These are phyloP conservation scores for Wickerhamomyces silvicola DNA, from an alignment of 805 yeast species.

Conservation along the genomic window DNA sequence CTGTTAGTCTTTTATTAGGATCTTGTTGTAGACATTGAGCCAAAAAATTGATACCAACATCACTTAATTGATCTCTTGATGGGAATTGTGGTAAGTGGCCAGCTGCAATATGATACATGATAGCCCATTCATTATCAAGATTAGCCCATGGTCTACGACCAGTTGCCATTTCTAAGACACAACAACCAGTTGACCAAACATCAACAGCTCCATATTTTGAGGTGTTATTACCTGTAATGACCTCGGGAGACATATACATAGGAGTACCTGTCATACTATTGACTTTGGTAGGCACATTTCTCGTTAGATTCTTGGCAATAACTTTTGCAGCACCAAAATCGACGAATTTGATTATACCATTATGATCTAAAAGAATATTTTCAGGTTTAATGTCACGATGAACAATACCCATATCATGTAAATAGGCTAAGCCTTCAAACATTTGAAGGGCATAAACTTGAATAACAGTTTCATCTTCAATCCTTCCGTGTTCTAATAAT, in stretches of 20 bases:
- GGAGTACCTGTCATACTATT: conserved; percentile 76
- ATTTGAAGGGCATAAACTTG: conserved; percentile 87
- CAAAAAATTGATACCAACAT: conserved; percentile 65
- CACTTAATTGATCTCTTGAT: conserved; percentile 65
- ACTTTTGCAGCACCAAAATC: conserved; percentile 98
- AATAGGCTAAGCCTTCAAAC: conserved; percentile 91
- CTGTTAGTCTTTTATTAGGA: conserved; percentile 73
- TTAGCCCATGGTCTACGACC: conserved; percentile 97
- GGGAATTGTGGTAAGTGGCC: conserved; percentile 90
- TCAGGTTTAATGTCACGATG: conserved; percentile 97
- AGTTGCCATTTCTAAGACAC: conserved; percentile 92
- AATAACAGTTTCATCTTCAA: conserved; percentile 89
- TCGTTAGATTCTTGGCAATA: conserved; percentile 52
- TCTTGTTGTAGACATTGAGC: conserved; percentile 74
- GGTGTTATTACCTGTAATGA: conserved; percentile 64
- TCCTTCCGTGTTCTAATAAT: conserved; percentile 82
- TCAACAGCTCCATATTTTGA: conserved; percentile 46
- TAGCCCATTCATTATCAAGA: conserved; percentile 95
- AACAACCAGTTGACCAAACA: conserved; percentile 97
- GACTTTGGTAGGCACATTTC: conserved; percentile 28
- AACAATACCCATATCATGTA: conserved; percentile 92
- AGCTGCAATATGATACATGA: conserved; percentile 96
- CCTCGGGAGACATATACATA: conserved; percentile 99
- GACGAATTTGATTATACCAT: conserved; percentile 90
- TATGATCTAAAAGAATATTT: conserved; percentile 80